Evolutionary conservation across 306 rosid genomes (phyloP).

Genomic region (Vigna radiata): DNA sequence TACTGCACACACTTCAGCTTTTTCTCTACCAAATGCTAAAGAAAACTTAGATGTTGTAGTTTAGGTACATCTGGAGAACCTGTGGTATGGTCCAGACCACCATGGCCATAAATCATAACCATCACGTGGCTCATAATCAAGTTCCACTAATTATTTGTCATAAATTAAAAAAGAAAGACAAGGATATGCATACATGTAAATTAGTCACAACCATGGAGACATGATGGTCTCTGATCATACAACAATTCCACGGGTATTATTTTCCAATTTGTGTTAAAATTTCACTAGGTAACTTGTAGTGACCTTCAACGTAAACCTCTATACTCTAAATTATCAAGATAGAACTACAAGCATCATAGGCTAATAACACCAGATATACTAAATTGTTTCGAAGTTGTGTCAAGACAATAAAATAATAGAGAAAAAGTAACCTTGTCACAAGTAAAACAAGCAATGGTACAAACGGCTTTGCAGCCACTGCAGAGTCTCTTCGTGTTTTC

Average conservation of each 20-base stretch:
- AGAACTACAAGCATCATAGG: neutral
- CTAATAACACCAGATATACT: neutral
- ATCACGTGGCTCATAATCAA: neutral
- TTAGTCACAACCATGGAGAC: neutral
- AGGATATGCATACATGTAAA: neutral
- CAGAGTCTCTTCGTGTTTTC: slow-evolving; percentile 72
- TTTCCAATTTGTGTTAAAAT: neutral
- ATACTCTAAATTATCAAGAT: neutral
- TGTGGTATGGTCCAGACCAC: neutral
- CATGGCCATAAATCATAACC: neutral
- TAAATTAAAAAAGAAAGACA: neutral
- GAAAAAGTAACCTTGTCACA: slow-evolving; percentile 74
- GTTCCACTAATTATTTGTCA: neutral
- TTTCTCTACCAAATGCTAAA: neutral
- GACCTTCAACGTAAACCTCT: neutral
- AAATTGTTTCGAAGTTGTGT: neutral
- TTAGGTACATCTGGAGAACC: neutral
- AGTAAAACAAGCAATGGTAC: slow-evolving; percentile 88
- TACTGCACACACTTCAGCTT: slow-evolving; percentile 50
- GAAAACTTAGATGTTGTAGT: neutral
- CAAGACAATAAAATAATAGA: neutral
- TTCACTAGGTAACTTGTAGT: neutral
- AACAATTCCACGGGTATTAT: neutral
- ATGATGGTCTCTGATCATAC: neutral
- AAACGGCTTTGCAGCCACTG: slow-evolving; percentile 83